Evolutionary conservation across 768 basidiomycete species (phyloP).

Genomic region (Hypsizygus marmoreus): DNA sequence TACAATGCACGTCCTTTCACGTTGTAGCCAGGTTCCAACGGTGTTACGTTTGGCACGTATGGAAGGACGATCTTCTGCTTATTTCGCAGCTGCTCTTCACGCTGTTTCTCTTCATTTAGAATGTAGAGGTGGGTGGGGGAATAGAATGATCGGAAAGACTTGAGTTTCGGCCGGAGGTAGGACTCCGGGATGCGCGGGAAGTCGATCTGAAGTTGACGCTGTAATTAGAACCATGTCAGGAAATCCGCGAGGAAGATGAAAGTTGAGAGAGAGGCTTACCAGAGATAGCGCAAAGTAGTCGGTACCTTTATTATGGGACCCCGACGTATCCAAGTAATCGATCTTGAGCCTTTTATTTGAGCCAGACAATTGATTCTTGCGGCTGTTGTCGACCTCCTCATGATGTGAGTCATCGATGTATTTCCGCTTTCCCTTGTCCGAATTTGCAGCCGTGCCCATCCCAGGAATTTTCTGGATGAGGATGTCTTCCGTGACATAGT

Average conservation of each 20-base stretch:
- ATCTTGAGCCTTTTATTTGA: constrained; percentile 6
- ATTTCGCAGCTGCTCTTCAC: not conserved
- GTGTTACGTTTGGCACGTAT: constrained; percentile 33
- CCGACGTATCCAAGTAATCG: constrained; percentile 3
- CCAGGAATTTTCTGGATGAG: too few species aligned
- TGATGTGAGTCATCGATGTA: not conserved
- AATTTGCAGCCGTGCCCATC: too few species aligned
- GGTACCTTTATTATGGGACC: not conserved
- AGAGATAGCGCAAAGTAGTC: constrained; percentile 13
- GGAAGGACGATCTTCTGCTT: constrained; percentile 31
- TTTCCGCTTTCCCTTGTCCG: constrained; percentile 13
- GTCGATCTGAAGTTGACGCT: constrained; percentile 51
- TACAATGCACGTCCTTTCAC: constrained; percentile 46
- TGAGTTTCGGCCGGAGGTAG: constrained; percentile 45
- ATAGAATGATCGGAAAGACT: constrained; percentile 42
- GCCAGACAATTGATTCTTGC: not conserved
- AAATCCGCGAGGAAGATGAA: not conserved
- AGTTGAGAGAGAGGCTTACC: constrained; percentile 1
- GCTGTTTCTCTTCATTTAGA: constrained; percentile 22
- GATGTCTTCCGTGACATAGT: too few species aligned
- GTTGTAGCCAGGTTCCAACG: constrained; percentile 30
- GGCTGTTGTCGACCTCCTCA: not conserved
- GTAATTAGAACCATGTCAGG: not conserved
- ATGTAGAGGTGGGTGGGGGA: constrained; percentile 57
- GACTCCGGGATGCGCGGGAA: constrained; percentile 52